Conservation (phyloP, 345 rosid genomes). For the Aquilaria yunnanensis region DNA sequence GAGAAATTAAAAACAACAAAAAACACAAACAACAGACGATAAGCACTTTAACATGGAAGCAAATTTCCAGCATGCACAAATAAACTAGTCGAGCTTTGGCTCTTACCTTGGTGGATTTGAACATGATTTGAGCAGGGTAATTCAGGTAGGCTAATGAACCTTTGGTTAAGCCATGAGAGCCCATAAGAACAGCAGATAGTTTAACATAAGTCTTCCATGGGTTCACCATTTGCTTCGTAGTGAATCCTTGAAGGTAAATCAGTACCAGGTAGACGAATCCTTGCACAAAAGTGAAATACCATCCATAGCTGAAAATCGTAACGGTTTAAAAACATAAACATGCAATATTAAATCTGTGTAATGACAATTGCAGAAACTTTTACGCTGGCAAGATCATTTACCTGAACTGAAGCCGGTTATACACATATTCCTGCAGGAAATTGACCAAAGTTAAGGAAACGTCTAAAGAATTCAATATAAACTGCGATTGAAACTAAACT, state of each 20-base stretch:
- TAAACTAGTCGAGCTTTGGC: background rate
- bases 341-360: background rate
- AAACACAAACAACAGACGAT: background rate
- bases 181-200: conserved; percentile 79
- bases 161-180: conserved; percentile 83
- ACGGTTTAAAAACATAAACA: background rate
- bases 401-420: conserved; percentile 93
- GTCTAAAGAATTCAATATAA: background rate
- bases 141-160: conserved; percentile 85
- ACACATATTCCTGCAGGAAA: conserved; percentile 75
- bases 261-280: conserved; percentile 72
- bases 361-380: background rate
- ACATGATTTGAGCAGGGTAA: conserved; percentile 91
- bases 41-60: background rate
- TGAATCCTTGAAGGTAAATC: conserved; percentile 71
- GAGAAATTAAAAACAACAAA: background rate
- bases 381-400: conserved; percentile 11
- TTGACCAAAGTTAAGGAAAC: background rate
- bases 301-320: conserved; percentile 60
- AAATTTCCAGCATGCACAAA: background rate
- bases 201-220: conserved; percentile 83
- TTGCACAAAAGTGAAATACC: conserved; percentile 91
- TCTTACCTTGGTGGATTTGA: conserved; percentile 82
- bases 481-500: background rate
- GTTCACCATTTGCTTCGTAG: conserved; percentile 78